phyloP scores from a whole-genome alignment of 345 rosid species.

The Raphanus raphanistrum region DNA sequence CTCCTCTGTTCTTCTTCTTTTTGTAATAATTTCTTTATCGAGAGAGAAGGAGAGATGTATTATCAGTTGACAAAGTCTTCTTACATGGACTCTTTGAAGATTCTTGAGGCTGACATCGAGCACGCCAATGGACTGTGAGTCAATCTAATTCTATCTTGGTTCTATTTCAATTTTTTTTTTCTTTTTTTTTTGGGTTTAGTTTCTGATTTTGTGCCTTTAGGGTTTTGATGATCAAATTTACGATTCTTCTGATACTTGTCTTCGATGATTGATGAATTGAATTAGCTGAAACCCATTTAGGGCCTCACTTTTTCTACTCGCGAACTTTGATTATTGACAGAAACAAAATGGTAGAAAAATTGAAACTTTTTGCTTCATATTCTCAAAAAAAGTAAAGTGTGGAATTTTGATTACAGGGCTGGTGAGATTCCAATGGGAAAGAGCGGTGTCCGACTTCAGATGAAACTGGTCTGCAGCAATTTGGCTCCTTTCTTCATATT shows the following conservation, averaged over 20 bases:
- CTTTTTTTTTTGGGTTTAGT: neutral
- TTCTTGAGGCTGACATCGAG: conserved; percentile 80
- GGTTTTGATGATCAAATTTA: neutral
- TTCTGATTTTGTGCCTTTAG: conserved; percentile 17
- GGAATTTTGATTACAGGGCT: conserved; percentile 51
- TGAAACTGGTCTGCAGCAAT: conserved; percentile 85
- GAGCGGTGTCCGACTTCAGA: conserved; percentile 67
- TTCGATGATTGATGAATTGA: conserved; percentile 2
- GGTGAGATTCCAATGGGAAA: conserved; percentile 83
- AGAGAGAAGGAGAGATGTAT: conserved; percentile 34
- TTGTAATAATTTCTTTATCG: neutral
- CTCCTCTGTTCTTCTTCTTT: neutral
- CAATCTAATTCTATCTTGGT: conserved; percentile 11
- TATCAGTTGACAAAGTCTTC: conserved; percentile 60
- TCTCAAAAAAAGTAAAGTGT: neutral
- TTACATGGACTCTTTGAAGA: conserved; percentile 73
- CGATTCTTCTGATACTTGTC: neutral
- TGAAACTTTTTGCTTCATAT: neutral
- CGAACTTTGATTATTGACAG: neutral
- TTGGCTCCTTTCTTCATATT: conserved; percentile 80
- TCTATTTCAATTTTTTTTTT: neutral
- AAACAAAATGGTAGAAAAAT: neutral
- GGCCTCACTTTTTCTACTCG: neutral
- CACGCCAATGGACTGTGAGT: conserved; percentile 88
- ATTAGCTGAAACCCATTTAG: conserved; percentile 5